These are phyloP conservation scores for Solanum bukasovii DNA, from an alignment of 257 asterid genomes.

Conservation along the genomic window DNA sequence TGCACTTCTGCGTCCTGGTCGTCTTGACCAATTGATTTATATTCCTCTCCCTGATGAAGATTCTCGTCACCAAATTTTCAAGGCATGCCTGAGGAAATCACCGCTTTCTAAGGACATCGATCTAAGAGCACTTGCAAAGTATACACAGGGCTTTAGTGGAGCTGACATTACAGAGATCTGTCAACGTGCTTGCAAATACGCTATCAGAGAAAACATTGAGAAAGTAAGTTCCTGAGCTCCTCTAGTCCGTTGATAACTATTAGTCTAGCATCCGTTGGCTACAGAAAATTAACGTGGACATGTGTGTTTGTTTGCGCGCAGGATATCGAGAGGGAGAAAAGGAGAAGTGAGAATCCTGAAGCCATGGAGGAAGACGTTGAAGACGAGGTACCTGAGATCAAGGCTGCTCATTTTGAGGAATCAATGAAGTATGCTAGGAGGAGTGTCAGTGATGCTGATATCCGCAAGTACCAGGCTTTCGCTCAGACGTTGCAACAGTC, in stretches of 20 bases:
- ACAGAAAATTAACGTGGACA: background rate
- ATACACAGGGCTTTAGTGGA: slow-evolving; percentile 89
- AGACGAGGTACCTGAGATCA: slow-evolving; percentile 48
- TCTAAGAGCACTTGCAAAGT: slow-evolving; percentile 70
- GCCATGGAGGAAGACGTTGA: slow-evolving; percentile 61
- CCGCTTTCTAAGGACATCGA: slow-evolving; percentile 75
- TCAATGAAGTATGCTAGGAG: slow-evolving; percentile 55
- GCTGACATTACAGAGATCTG: slow-evolving; percentile 90
- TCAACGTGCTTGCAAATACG: slow-evolving; percentile 88
- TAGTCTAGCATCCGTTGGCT: background rate
- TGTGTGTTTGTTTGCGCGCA: slow-evolving; percentile 6
- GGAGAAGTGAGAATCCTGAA: slow-evolving; percentile 37
- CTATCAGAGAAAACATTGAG: slow-evolving; percentile 83
- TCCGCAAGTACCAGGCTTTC: slow-evolving; percentile 46
- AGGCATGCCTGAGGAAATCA: slow-evolving; percentile 71
- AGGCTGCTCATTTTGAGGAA: slow-evolving; percentile 47
- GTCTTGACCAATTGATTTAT: slow-evolving; percentile 82
- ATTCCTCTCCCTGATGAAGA: slow-evolving; percentile 88
- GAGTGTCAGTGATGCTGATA: slow-evolving; percentile 46
- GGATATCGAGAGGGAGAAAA: slow-evolving; percentile 60
- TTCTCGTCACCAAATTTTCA: slow-evolving; percentile 75
- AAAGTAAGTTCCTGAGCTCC: slow-evolving; percentile 28
- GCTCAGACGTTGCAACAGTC: slow-evolving; percentile 62
- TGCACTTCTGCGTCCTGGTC: slow-evolving; percentile 89
- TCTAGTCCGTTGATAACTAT: background rate